Evolutionary conservation across 2,329 filamentous ascomycete genomes (phyloP).

Genomic region (Nothomitra cinnamomea): DNA sequence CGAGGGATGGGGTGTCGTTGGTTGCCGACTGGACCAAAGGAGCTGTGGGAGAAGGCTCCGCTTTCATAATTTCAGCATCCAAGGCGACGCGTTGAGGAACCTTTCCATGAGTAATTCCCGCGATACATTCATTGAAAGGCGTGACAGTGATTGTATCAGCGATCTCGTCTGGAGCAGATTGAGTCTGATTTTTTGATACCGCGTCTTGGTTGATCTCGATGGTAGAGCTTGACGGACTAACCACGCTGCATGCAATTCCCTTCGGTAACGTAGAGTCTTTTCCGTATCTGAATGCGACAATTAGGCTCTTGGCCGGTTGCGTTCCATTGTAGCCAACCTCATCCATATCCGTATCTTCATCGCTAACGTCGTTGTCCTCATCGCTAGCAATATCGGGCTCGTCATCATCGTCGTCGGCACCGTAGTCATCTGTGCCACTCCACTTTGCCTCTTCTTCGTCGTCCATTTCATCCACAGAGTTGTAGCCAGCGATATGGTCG

Average conservation of each 20-base stretch:
- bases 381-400: constrained; percentile 51
- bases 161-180: background rate
- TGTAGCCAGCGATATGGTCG: constrained; percentile 34
- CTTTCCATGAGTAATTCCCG: background rate
- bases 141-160: background rate
- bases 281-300: constrained; percentile 50
- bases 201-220: background rate
- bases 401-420: constrained; percentile 59
- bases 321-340: constrained; percentile 24
- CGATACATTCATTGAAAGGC: background rate
- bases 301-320: constrained; percentile 35
- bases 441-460: constrained; percentile 45
- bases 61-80: background rate
- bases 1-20: background rate
- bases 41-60: background rate
- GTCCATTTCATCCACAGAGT: constrained; percentile 44
- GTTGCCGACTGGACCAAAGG: background rate
- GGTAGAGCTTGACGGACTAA: background rate
- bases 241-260: background rate
- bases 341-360: constrained; percentile 25
- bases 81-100: background rate
- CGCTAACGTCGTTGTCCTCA: constrained; percentile 38
- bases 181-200: background rate
- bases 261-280: background rate
- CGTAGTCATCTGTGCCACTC: constrained; percentile 43